A percentile compares a stretch with the other conserved stretches of the same genome.
phyloP scores from a whole-genome alignment of 2,329 filamentous ascomycete genomes.

The Colletotrichum spaethianum region DNA sequence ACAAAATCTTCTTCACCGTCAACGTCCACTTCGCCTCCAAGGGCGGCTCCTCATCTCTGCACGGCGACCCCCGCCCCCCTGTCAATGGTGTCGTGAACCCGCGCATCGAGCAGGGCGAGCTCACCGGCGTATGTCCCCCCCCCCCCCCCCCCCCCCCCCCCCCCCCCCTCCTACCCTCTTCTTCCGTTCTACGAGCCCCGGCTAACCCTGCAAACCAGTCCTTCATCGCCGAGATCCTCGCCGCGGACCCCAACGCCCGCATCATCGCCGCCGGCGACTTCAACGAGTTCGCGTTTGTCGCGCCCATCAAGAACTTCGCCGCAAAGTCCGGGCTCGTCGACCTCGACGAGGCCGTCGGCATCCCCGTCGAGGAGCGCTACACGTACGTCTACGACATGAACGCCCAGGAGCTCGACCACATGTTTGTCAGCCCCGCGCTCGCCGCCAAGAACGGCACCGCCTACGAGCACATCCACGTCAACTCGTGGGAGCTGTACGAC shows the following conservation, averaged over 20 bases:
- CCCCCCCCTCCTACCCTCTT: not conserved
- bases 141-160: not conserved
- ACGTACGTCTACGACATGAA: conserved; percentile 81
- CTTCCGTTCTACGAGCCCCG: not conserved
- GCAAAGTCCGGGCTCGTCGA: conserved; percentile 70
- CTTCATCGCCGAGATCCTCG: conserved; percentile 72
- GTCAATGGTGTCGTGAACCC: conserved; percentile 75
- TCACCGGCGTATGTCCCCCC: conserved; percentile 66
- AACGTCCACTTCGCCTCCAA: conserved; percentile 80
- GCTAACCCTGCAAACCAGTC: conserved; percentile 49
- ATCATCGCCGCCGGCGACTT: conserved; percentile 78
- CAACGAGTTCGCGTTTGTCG: conserved; percentile 78
- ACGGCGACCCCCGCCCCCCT: conserved; percentile 77
- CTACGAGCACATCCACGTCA: conserved; percentile 79
- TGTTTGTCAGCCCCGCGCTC: conserved; percentile 73
- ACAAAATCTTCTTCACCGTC: conserved; percentile 75
- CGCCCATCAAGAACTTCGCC: conserved; percentile 70
- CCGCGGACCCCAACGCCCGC: conserved; percentile 67
- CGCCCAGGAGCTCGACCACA: conserved; percentile 79
- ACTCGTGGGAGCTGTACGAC: conserved; percentile 74
- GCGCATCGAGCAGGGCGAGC: conserved; percentile 68
- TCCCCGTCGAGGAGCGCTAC: conserved; percentile 72
- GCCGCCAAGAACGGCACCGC: conserved; percentile 53
- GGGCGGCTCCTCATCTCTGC: conserved; percentile 74
- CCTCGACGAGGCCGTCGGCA: conserved; percentile 71